Percentiles rank a stretch among this genome's conserved stretches.
Conservation (phyloP, 257 asterid species). For the Plantago major region DNA sequence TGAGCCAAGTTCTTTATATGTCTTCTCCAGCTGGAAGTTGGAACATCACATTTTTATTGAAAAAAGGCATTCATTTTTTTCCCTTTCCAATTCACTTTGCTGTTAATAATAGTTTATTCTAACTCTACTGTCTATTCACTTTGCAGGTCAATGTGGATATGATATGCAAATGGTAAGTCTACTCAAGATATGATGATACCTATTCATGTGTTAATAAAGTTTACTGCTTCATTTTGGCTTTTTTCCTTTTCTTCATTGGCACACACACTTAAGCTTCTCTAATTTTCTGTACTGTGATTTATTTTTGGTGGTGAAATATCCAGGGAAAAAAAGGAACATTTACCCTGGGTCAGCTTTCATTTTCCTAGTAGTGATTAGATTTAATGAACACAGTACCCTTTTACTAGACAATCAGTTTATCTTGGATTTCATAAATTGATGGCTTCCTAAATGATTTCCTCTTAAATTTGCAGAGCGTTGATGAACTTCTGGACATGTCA, state of each 20-base stretch:
- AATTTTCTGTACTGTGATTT: no score
- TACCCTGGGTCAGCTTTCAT: no score
- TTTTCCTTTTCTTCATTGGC: no score
- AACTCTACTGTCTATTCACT: constrained; percentile 24
- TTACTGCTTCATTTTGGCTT: no score
- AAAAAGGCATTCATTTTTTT: no score
- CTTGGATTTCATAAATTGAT: constrained; percentile 11
- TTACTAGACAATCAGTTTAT: constrained; percentile 9
- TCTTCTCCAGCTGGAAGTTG: no score
- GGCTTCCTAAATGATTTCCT: constrained; percentile 9
- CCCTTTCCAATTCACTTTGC: constrained; percentile 13
- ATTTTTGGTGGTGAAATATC: no score
- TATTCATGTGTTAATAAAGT: no score
- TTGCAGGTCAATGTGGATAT: constrained; percentile 88
- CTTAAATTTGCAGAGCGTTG: constrained; percentile 64
- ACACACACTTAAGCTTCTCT: no score
- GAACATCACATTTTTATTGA: no score
- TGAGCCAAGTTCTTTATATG: constrained; percentile 1
- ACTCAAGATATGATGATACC: constrained; percentile 6
- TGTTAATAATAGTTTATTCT: constrained; percentile 22
- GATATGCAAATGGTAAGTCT: constrained; percentile 54
- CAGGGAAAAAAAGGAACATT: no score
- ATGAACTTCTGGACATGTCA: constrained; percentile 61
- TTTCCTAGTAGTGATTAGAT: constrained; percentile 13
- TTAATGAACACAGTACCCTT: constrained; percentile 3